Evolutionary conservation across 208 protist species (phyloP), one percentile per base, ranked within the genome.

Genomic region (Strigomonas oncopelti): DNA sequence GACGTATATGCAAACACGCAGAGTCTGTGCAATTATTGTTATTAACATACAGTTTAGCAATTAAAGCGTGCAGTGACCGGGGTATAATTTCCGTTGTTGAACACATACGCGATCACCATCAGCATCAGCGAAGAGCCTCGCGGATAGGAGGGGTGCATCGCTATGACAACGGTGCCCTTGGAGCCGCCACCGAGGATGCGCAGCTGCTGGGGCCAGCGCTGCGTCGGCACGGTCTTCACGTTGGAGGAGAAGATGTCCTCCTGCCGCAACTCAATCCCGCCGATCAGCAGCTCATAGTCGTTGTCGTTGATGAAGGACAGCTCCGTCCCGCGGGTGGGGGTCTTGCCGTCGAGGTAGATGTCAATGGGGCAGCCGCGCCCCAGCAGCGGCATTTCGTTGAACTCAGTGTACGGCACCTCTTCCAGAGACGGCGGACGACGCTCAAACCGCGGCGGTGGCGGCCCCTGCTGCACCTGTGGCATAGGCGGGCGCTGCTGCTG

Each of bases 171-270:
- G 20, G 78, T 85, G 8, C 75, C 75, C 16, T 77, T 71, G 52
- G 63, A 69, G 34, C 84, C 84, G 29, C 75, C 79, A 24, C 78
- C 78, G 5, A 84, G 80, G 27, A 94, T 82, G 51, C 65, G 61
- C 25, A 92, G 61, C 75, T 94, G 82, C 73, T 92, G 86, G 18
- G 89, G 89, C 86, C 89, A 94, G 7, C 89, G 84, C 67, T 86
- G 84, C 45, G 85, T 92, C 22, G 86, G 89, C 20, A 94, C 80
- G 51, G 89, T 89, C 62, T 80, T 81, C 45, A 77, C 75, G 61
- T 80, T 85, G 60, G 90, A 72, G n/a, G 89, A 90, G 54, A 89
- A 87, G 48, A 94, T 76, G 55, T 94, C 89, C 72, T 94, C 85
- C 73, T 94, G 89, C 58, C 84, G 86, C 32, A 94, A 77, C 56